Evolutionary conservation across 163 green algal genomes (phyloP).

Genomic region (Scenedesmus sp.): DNA sequence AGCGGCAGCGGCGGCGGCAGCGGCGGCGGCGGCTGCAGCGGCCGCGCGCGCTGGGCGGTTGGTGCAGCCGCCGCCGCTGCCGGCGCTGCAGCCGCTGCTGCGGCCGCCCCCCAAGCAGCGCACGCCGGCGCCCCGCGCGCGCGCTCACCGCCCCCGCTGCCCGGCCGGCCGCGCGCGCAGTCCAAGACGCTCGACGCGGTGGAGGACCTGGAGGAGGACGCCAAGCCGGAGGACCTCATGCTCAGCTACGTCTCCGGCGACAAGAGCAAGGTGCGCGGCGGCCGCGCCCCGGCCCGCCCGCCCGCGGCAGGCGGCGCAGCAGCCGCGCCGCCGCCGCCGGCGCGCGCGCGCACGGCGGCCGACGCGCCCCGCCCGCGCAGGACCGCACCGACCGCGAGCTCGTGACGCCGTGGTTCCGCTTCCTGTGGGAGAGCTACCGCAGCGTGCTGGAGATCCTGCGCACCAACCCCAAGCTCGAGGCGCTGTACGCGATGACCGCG

Average conservation of each 20-base stretch:
- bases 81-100: too few species aligned
- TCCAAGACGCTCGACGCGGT: slow-evolving; percentile 72
- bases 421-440: slow-evolving; percentile 98
- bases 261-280: slow-evolving; percentile 81
- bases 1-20: background rate
- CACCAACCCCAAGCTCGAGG: slow-evolving; percentile 92
- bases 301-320: background rate
- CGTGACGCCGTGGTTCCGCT: slow-evolving; percentile 99
- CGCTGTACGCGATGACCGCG: slow-evolving; percentile 79
- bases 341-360: background rate
- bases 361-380: slow-evolving; percentile 41
- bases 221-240: slow-evolving; percentile 97
- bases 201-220: slow-evolving; percentile 95
- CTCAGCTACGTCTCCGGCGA: slow-evolving; percentile 95
- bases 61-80: too few species aligned
- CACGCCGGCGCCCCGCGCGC: too few species aligned
- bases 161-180: slow-evolving; percentile 25
- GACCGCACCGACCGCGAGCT: slow-evolving; percentile 95
- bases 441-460: slow-evolving; percentile 97
- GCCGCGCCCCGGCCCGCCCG: background rate
- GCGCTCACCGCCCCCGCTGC: too few species aligned
- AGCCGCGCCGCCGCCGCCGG: background rate
- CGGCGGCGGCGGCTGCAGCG: too few species aligned
- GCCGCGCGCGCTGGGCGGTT: too few species aligned
- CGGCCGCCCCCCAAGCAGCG: too few species aligned